Percentiles rank a stretch among this genome's conserved stretches.
Conservation (phyloP, 768 basidiomycete species). For the Sporobolomyces pararoseus region DNA sequence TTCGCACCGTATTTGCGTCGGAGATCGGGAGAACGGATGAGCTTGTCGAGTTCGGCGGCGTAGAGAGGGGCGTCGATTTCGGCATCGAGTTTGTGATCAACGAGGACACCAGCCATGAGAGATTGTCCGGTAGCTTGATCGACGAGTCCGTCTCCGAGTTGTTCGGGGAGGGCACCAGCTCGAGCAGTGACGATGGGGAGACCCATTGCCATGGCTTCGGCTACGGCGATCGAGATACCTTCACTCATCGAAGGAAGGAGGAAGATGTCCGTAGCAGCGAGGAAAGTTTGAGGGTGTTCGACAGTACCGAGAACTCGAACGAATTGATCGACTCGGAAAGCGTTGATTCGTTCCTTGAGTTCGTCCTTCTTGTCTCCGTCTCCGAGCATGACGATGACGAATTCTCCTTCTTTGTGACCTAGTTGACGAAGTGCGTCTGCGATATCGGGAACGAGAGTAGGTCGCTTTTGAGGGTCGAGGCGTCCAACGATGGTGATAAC, state of each 20-base stretch:
- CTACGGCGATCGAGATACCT: constrained; percentile 41
- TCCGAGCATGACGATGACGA: constrained; percentile 36
- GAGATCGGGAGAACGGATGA: constrained; percentile 13
- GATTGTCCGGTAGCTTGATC: constrained; percentile 1
- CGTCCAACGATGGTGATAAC: constrained; percentile 32
- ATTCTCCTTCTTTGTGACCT: constrained; percentile 23
- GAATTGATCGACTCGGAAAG: constrained; percentile 12
- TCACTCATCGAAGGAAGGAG: constrained; percentile 41
- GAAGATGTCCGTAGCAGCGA: constrained; percentile 38
- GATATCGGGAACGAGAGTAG: constrained; percentile 20
- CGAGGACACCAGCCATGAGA: constrained; percentile 11
- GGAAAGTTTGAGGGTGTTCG: constrained; percentile 29
- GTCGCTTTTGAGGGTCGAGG: constrained; percentile 42
- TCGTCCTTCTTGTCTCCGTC: constrained; percentile 19
- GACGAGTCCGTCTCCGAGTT: constrained; percentile 13
- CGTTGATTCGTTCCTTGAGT: constrained; percentile 15
- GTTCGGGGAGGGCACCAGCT: constrained; percentile 39
- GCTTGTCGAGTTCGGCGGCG: constrained; percentile 24
- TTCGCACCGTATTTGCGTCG: constrained; percentile 4
- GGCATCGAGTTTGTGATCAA: constrained; percentile 22
- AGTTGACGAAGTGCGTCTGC: constrained; percentile 17
- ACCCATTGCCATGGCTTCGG: constrained; percentile 43
- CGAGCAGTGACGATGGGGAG: constrained; percentile 38
- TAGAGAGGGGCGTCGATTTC: constrained; percentile 24
- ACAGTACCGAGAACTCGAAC: constrained; percentile 19